Base-by-base conservation (phyloP, 1,284 basidiomycete species). In the Ustilago hordei region DNA sequence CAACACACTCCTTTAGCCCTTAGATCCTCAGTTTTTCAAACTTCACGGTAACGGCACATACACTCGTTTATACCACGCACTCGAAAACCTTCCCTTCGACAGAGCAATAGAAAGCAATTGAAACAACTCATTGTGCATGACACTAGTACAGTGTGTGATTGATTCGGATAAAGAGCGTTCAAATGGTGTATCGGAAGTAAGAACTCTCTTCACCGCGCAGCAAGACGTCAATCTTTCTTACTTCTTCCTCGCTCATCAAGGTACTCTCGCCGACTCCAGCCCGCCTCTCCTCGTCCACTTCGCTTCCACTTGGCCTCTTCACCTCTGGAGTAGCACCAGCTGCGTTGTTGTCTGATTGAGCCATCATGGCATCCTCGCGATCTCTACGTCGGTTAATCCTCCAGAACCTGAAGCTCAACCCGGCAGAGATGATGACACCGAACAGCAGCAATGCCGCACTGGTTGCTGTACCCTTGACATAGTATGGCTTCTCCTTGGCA, bases 111-210 rank as follows among this genome's bases (percentile, higher is more conserved):
- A 50, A 50, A 50, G 48, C 31, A 31, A 4, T 11, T n/a, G 3
- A 1, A 50, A 50, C n/a, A 48, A 23, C 19, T 13, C 28, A 23
- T 17, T 48, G 6, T 8, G 23, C 19, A 48, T 48, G 45, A 19
- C 8, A 8, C 8, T 31, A 23, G n/a, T 23, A 28, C n/a, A 48
- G n/a, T 8, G 0, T 48, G 17, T 28, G n/a, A 19, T 23, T 48
- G 45, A 23, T 11, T 23, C 13, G 45, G 28, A 48, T 28, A 19
- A 13, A 23, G 23, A 23, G 45, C 13, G 45, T 48, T 36, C 43
- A 79, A 38, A 79, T 76, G 9, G 73, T 79, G 55, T 75, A 79
- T n/a, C 76, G 64, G 57, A 79, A 79, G 60, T 79, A 76, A 2
- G 73, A 69, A 31, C 62, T 66, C 4, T 77, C 58, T 47, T 77